phyloP scores from a whole-genome alignment of 768 basidiomycete genomes.

The Suillus cothurnatus region DNA sequence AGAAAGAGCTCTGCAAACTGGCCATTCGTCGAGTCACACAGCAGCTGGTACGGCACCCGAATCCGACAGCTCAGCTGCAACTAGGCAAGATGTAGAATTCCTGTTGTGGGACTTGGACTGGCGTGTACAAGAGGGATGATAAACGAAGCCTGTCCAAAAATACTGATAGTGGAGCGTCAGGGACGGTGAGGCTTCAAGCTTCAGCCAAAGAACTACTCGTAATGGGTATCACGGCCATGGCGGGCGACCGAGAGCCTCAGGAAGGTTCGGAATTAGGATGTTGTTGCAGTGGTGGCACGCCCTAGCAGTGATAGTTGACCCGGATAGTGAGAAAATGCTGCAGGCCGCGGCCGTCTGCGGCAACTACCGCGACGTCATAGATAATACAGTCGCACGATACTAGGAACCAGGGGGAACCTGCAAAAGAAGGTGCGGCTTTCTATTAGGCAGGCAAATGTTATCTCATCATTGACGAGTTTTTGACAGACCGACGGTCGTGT shows the following conservation, averaged over 20 bases:
- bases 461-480: not conserved
- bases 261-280: not conserved
- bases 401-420: too few species aligned
- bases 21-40: not conserved
- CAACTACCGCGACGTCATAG: not conserved
- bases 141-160: not conserved
- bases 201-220: not conserved
- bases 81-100: not conserved
- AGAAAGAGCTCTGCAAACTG: not conserved
- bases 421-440: too few species aligned
- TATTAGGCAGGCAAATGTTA: not conserved
- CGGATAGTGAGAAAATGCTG: too few species aligned
- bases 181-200: not conserved
- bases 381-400: too few species aligned
- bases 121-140: not conserved
- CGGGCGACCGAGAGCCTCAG: not conserved
- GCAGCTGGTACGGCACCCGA: not conserved
- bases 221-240: not conserved
- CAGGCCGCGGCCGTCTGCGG: not conserved
- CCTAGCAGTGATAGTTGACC: too few species aligned
- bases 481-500: not conserved
- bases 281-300: too few species aligned
- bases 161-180: not conserved
- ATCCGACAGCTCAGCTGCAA: not conserved
- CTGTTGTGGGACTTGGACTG: not conserved